Evolutionary conservation across 495 filamentous ascomycete species (phyloP).

Genomic region (Aspergillus kassunensis): DNA sequence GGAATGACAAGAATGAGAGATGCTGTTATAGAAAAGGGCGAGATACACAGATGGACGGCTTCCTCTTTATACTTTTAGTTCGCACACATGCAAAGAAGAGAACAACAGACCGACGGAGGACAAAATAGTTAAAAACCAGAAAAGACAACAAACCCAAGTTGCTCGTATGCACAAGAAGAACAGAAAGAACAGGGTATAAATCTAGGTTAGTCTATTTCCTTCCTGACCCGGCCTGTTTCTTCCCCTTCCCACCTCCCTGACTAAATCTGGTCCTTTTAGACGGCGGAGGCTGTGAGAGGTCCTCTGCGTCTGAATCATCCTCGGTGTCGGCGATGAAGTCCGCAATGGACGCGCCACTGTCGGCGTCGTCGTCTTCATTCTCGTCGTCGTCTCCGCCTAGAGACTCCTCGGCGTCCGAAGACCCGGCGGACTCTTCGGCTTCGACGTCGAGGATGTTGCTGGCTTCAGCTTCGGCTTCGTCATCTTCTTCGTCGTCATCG

Average conservation of each 20-base stretch:
- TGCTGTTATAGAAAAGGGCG: background rate
- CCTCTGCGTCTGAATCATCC: slow-evolving; percentile 34
- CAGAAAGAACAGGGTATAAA: slow-evolving; percentile 19
- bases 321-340: slow-evolving; percentile 47
- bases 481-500: slow-evolving; percentile 38
- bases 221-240: slow-evolving; percentile 28
- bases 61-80: slow-evolving; percentile 16
- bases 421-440: slow-evolving; percentile 43
- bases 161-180: slow-evolving; percentile 4
- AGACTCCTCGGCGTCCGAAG: slow-evolving; percentile 47
- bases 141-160: slow-evolving; percentile 2
- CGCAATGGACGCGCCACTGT: slow-evolving; percentile 41
- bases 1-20: too few species aligned
- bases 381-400: slow-evolving; percentile 35
- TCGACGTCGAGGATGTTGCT: slow-evolving; percentile 42
- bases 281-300: slow-evolving; percentile 25
- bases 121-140: too few species aligned
- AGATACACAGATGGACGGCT: background rate
- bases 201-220: slow-evolving; percentile 25
- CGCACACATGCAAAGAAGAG: background rate
- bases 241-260: slow-evolving; percentile 24
- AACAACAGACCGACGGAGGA: too few species aligned
- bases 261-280: slow-evolving; percentile 37
- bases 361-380: slow-evolving; percentile 41
- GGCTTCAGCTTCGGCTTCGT: slow-evolving; percentile 38